phyloP scores from a whole-genome alignment of 768 basidiomycete genomes.

The Amanita jacksonii region DNA sequence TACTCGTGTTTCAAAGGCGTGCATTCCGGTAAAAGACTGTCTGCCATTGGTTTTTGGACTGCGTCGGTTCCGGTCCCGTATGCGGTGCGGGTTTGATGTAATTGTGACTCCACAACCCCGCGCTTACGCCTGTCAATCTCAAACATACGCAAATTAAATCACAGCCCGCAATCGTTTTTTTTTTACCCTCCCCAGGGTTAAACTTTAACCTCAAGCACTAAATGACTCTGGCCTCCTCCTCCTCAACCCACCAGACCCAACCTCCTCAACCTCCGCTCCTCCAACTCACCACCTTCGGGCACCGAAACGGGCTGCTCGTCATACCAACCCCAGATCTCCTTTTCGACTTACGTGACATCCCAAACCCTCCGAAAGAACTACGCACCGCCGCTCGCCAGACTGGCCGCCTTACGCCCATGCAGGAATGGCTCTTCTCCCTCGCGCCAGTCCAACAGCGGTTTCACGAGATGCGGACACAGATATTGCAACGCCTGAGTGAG shows the following conservation, averaged over 20 bases:
- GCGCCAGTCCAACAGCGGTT: neutral
- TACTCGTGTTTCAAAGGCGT: conserved; percentile 85
- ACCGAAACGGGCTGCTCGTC: conserved; percentile 1
- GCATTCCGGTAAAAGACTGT: conserved; percentile 76
- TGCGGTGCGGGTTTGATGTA: neutral
- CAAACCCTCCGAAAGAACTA: conserved; percentile 7
- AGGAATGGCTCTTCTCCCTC: conserved; percentile 7
- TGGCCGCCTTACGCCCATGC: neutral
- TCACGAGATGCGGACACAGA: neutral
- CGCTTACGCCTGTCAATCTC: neutral
- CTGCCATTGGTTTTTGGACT: conserved; percentile 70
- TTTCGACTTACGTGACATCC: conserved; percentile 4
- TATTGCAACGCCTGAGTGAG: neutral
- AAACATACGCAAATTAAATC: no score
- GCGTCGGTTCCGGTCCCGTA: neutral
- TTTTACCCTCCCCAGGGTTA: no score
- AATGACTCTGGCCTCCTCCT: no score
- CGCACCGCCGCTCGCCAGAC: conserved; percentile 1
- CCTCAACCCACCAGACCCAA: no score
- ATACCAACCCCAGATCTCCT: neutral
- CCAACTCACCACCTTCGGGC: conserved; percentile 4
- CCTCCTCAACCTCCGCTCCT: neutral
- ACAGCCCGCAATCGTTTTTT: no score
- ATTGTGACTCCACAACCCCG: neutral
- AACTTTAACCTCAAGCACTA: no score